Base-by-base conservation (phyloP, 2,329 filamentous ascomycete species). In the Aspergillus sp. region DNA sequence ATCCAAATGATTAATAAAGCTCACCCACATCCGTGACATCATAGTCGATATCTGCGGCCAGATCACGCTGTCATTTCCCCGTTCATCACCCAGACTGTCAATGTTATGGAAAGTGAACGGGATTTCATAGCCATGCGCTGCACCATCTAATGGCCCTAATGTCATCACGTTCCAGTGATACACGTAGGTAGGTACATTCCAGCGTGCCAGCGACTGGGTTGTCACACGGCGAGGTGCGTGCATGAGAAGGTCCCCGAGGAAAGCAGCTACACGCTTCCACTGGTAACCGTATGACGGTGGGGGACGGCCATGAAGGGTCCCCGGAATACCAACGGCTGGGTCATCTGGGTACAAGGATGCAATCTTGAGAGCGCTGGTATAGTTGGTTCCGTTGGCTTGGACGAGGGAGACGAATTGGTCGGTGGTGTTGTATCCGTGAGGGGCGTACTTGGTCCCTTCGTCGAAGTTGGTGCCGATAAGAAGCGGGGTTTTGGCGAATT, bases 91-190 rank as follows among this genome's bases (percentile, higher is more conserved):
- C 5, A 62, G 42, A 13, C 53, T 57, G 2, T 55, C 42, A 3
- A 49, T 21, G 23, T 62, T 64, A n/a, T 38, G 38, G 38, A 60
- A 61, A 15, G 48, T 30, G 19, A 62, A 64, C 11, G 56, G 50
- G 5, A 62, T n/a, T 21, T 64, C 59, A 15, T 58, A 54, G 15
- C 54, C 55, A 36, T 64, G 62, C 19, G 54, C 42, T 1, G 48
- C 62, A 6, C 62, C 62, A 8, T 62, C 36, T n/a, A 57, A 21
- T 23, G 54, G 57, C 1, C 62, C 60, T 30, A 51, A 13, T 21
- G 64, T 55, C 38, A 62, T 41, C 15, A 50, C 41, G 21, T 64
- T 57, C 41, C 64, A 66, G 21, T 58, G 56, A 27, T 61, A 66
- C 8, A 50, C 59, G 36, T 66, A 66, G 5, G 61, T 47, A 4